Conservation (phyloP, 192 early-diverging fungal genomes). For the Rhizophagus clarus region DNA sequence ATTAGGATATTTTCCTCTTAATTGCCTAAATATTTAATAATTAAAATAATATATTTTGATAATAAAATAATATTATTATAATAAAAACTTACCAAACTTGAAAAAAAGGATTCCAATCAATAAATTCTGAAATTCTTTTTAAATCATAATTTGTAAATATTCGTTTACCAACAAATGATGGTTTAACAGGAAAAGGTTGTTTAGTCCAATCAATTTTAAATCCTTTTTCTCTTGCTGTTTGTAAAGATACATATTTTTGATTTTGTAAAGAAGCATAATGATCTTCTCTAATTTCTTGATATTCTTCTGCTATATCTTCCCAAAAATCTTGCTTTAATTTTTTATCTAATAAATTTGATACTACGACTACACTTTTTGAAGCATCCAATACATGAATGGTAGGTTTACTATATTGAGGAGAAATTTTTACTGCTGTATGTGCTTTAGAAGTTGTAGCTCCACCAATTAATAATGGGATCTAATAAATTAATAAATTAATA, state of each 20-base stretch:
- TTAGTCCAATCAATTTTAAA: slow-evolving; percentile 72
- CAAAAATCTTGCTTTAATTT: slow-evolving; percentile 82
- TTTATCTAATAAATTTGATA: slow-evolving; percentile 78
- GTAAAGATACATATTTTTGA: slow-evolving; percentile 71
- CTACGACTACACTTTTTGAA: slow-evolving; percentile 89
- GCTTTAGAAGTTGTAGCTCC: slow-evolving; percentile 96
- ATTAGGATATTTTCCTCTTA: slow-evolving; percentile 95
- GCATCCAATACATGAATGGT: slow-evolving; percentile 91
- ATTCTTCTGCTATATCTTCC: slow-evolving; percentile 88
- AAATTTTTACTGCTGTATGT: slow-evolving; percentile 96
- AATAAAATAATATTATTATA: not conserved
- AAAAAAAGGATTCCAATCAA: slow-evolving; percentile 99
- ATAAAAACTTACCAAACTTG: slow-evolving; percentile 73
- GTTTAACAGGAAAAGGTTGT: slow-evolving; percentile 72
- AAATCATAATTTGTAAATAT: slow-evolving; percentile 79
- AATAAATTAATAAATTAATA: not conserved
- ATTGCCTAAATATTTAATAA: slow-evolving; percentile 52
- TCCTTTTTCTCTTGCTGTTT: slow-evolving; percentile 66
- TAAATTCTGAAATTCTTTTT: slow-evolving; percentile 73
- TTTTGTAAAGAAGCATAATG: slow-evolving; percentile 93
- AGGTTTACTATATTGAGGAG: slow-evolving; percentile 80
- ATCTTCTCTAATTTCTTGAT: slow-evolving; percentile 91
- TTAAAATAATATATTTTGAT: not conserved
- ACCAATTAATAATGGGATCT: slow-evolving; percentile 89
- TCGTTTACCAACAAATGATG: slow-evolving; percentile 81